These are phyloP conservation scores for Rhizophora apiculata DNA, from an alignment of 345 rosid species.

Conservation along the genomic window DNA sequence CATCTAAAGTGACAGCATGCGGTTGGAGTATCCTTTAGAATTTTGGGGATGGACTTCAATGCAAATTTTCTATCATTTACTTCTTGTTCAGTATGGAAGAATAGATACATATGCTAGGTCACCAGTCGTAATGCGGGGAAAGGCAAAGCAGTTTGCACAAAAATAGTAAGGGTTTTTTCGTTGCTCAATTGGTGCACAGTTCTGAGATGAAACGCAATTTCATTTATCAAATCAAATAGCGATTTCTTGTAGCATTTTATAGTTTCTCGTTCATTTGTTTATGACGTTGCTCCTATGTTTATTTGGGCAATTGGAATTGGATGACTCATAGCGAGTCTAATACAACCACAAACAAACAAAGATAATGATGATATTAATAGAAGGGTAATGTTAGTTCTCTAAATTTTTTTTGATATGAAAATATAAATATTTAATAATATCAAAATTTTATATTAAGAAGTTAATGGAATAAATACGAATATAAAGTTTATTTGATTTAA, in stretches of 20 bases:
- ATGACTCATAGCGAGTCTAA: no score
- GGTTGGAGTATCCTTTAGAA: constrained; percentile 77
- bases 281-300: not conserved
- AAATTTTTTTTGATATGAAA: no score
- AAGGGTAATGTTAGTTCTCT: no score
- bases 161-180: not conserved
- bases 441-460: no score
- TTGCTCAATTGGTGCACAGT: not conserved
- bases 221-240: not conserved
- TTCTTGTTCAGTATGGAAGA: constrained; percentile 2
- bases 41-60: not conserved
- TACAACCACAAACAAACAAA: no score
- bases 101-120: constrained; percentile 60
- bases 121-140: constrained; percentile 76
- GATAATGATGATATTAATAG: no score
- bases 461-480: no score
- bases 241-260: not conserved
- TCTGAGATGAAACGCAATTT: not conserved
- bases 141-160: constrained; percentile 18
- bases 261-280: not conserved
- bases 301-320: no score
- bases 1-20: constrained; percentile 74
- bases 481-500: not conserved
- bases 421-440: no score
- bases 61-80: not conserved